These are phyloP conservation scores for Backusella psychrophila DNA, from an alignment of 192 early-diverging fungal genomes.

Conservation along the genomic window DNA sequence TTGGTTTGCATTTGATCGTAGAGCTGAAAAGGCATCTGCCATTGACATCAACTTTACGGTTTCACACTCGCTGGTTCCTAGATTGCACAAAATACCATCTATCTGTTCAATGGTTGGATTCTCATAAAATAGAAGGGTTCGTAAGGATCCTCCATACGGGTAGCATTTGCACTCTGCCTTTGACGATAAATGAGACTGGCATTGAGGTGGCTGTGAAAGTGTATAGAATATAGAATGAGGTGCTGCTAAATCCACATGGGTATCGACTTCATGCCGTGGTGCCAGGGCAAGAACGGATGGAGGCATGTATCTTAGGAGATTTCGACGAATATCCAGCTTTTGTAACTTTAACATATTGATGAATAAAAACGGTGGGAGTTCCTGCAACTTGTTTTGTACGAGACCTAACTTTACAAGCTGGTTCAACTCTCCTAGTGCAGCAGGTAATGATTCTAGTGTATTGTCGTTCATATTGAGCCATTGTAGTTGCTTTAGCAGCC, in stretches of 20 bases:
- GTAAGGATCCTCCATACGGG: conserved; percentile 9
- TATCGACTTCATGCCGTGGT: neutral
- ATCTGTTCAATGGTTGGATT: conserved; percentile 6
- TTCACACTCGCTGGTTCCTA: neutral
- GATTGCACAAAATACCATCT: conserved; percentile 10
- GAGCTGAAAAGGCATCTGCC: neutral
- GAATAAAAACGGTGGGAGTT: conserved; percentile 31
- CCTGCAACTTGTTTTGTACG: conserved; percentile 43
- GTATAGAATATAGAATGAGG: conserved; percentile 2
- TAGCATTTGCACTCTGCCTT: neutral
- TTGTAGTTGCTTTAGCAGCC: conserved; percentile 34
- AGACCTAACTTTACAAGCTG: conserved; percentile 47
- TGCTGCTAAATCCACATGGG: neutral
- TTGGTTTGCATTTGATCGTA: neutral
- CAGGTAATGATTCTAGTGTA: conserved; percentile 30
- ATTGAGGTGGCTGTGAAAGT: conserved; percentile 1
- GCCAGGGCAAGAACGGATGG: conserved; percentile 16
- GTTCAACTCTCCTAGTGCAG: conserved; percentile 32
- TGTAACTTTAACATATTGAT: conserved; percentile 29
- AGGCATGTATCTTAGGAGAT: conserved; percentile 41
- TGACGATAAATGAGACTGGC: neutral
- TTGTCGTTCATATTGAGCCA: conserved; percentile 55
- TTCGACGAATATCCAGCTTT: conserved; percentile 46
- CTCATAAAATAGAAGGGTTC: neutral
- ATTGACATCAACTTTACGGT: neutral